Evolutionary conservation across 2,329 filamentous ascomycete genomes (phyloP).

Genomic region (Hyphodiscus sp.): DNA sequence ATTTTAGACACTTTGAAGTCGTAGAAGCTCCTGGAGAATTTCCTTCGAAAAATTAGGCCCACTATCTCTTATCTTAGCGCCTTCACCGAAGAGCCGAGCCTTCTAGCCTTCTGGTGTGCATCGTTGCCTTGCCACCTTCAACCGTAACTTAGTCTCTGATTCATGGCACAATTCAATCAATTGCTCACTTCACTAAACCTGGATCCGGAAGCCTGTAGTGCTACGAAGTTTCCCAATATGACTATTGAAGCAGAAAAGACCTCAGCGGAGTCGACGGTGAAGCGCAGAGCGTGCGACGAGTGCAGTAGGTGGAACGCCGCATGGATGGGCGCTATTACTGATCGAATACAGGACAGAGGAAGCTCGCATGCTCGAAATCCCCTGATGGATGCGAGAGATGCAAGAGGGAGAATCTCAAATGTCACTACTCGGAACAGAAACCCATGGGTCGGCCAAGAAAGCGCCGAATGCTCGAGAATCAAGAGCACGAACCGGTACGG

Average conservation of each 20-base stretch:
- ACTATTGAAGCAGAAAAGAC: constrained; percentile 9
- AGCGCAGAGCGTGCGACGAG: constrained; percentile 60
- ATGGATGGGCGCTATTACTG: constrained; percentile 17
- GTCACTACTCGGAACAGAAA: constrained; percentile 59
- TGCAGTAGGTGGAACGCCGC: constrained; percentile 47
- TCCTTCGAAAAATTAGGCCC: constrained; percentile 5
- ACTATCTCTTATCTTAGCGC: constrained; percentile 22
- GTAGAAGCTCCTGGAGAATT: constrained; percentile 12
- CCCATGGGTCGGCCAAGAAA: constrained; percentile 61
- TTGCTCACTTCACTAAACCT: constrained; percentile 4
- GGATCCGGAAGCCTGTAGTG: constrained; percentile 12
- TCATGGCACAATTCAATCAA: not conserved
- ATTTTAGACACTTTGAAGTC: constrained; percentile 18
- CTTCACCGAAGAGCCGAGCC: not conserved
- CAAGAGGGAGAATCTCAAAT: constrained; percentile 47
- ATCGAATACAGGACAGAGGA: constrained; percentile 45
- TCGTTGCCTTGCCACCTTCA: not conserved
- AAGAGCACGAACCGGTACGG: constrained; percentile 9
- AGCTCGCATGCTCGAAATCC: constrained; percentile 61
- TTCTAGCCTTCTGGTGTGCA: not conserved
- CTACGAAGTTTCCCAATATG: constrained; percentile 1
- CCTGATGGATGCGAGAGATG: constrained; percentile 53
- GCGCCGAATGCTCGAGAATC: constrained; percentile 34
- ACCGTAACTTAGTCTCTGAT: too few species aligned
- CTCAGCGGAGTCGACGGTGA: constrained; percentile 29